Base-by-base conservation (phyloP, 805 yeast species). In the Barnettozyma wickerhamii region DNA sequence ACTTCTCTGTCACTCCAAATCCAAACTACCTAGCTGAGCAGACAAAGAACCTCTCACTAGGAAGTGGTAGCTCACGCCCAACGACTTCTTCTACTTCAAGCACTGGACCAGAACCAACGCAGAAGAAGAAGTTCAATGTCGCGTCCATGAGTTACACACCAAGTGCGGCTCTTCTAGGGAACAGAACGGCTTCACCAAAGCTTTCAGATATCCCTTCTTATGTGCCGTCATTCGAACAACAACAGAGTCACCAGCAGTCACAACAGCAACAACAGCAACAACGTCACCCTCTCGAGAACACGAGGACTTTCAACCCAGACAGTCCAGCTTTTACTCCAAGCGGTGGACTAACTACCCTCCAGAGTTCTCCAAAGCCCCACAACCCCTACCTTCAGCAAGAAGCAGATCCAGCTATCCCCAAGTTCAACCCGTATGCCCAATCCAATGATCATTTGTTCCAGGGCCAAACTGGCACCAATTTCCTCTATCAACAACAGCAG, bases 141-240 rank as follows among this genome's bases (percentile, higher is more conserved):
- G 77, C 77, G 38, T 66, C 77, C 3, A 79, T 82, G 1, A 64
- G 80, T 3, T 76, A 77, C 47, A 73, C 74, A 3, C 82, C 86
- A 6, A 15, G 33, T 24, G 38, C 43, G n/a, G 15, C 33, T 2
- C 33, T 15, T 21, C 15, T n/a, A 9, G 28, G 28, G 21, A 6
- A 32, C 28, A 6, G 29, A 14, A 43, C 55, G 5, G 46, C 64
- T 14, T 65, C 69, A 21, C 68, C 72, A 21, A 71, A 68, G 33
- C 52, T 69, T 7, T 62, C 61, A 30, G 64, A 50, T n/a, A 51
- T 55, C 10, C 58, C 56, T 5, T 38, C 60, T 1, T 58, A 58
- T 27, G 58, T 63, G 5, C 57, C 66, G 6, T 41, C 51, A 10
- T 19, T n/a, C n/a, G n/a, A n/a, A n/a, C n/a, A n/a, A n/a, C n/a